These are phyloP conservation scores for Chenopodium quinoa DNA, from an alignment of 148 eudicot species.

Conservation along the genomic window DNA sequence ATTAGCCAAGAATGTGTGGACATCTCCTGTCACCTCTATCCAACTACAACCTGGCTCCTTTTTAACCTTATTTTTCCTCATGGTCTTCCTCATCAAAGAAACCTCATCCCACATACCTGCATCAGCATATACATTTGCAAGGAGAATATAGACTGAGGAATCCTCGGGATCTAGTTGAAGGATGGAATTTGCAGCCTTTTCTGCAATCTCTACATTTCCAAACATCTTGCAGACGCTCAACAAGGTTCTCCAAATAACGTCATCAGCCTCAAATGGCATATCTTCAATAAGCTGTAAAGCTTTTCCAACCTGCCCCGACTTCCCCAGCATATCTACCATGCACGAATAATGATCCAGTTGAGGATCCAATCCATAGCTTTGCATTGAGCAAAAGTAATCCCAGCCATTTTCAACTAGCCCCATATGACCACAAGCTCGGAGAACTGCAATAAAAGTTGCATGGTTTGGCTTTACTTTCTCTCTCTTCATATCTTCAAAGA, in stretches of 20 bases:
- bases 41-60: constrained; percentile 98
- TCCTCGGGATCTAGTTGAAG: constrained; percentile 72
- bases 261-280: constrained; percentile 87
- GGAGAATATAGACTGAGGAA: constrained; percentile 69
- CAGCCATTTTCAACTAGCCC: constrained; percentile 69
- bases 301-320: constrained; percentile 58
- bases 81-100: constrained; percentile 47
- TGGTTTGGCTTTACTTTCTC: constrained; percentile 71
- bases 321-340: constrained; percentile 81
- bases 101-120: constrained; percentile 81
- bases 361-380: constrained; percentile 54
- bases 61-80: constrained; percentile 56
- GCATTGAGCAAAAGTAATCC: constrained; percentile 61
- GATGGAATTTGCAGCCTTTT: constrained; percentile 60
- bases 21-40: constrained; percentile 74
- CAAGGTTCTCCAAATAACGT: constrained; percentile 86
- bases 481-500: constrained; percentile 61
- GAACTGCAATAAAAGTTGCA: constrained; percentile 83
- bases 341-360: constrained; percentile 81
- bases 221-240: constrained; percentile 80
- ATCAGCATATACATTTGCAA: constrained; percentile 73
- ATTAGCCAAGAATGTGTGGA: constrained; percentile 69
- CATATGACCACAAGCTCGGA: constrained; percentile 86
- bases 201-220: constrained; percentile 81
- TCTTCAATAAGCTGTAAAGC: constrained; percentile 64